Evolutionary conservation across 331 rosid species (phyloP).

Genomic region (Ulmus americana): DNA sequence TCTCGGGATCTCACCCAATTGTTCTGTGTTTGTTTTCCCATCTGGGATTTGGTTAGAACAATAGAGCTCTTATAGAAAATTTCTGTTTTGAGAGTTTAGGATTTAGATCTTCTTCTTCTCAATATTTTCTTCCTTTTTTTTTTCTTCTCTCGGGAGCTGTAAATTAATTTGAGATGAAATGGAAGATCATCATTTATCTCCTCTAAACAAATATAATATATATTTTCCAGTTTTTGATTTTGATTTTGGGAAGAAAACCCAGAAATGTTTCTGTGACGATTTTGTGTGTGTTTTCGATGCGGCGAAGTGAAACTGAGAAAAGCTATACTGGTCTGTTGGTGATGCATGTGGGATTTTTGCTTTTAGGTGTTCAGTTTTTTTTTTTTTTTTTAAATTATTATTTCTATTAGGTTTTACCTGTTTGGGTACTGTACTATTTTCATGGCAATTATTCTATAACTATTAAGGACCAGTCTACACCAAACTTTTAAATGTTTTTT

Average conservation of each 20-base stretch:
- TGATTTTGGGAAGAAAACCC: too few species aligned
- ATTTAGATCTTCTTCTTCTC: neutral
- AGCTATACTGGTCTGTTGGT: neutral
- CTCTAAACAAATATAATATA: neutral
- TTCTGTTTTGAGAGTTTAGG: slow-evolving; percentile 3
- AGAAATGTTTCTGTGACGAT: neutral
- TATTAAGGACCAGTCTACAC: too few species aligned
- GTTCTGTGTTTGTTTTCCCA: too few species aligned
- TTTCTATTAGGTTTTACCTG: neutral
- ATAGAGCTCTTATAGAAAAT: too few species aligned
- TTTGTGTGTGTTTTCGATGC: slow-evolving; percentile 26
- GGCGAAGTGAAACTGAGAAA: slow-evolving; percentile 40
- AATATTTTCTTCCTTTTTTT: neutral
- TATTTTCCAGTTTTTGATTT: too few species aligned
- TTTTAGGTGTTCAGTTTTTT: neutral
- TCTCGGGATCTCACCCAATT: neutral
- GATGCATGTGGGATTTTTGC: neutral
- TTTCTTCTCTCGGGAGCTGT: slow-evolving; percentile 46
- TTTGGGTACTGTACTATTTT: neutral
- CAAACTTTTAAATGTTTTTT: neutral
- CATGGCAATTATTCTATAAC: neutral
- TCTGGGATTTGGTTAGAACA: too few species aligned
- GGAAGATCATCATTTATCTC: slow-evolving; percentile 14
- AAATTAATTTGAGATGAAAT: slow-evolving; percentile 54
- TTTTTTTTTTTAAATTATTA: neutral